Base-by-base conservation (phyloP, 306 rosid genomes). In the Cicer pinnatifidum region DNA sequence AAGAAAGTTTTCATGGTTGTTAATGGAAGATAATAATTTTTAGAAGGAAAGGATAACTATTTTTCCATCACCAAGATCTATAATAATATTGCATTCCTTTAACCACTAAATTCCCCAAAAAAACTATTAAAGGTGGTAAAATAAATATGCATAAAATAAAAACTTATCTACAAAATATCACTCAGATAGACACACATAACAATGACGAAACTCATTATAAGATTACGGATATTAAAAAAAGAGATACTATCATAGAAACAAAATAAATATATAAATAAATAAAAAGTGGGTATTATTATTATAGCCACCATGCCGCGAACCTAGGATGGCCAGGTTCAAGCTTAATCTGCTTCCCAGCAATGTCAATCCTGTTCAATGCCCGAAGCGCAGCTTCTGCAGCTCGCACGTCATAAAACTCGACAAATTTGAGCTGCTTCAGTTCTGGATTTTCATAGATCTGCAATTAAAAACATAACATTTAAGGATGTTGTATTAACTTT, bases 331-430 rank as follows among this genome's bases (percentile, higher is more conserved):
- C 77, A 16, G 88, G 86, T 75, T 91, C 94, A 84, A 88, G 86
- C 78, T 82, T 87, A 80, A 91, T 88, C 84, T 82, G 90, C 83
- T 81, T 91, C 69, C 91, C 92, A 82, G 90, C 78, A 80, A 88
- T 83, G 62, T 84, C 85, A 51, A 82, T 85, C 83, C 77, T 75
- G 65, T 84, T 83, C 86, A 87, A 63, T n/a, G 85, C 93, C 57
- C 65, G 74, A 59, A 85, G 85, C 62, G 97, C 85, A 80, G 87
- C 81, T 85, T 88, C 94, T 39, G 97, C 90, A 35, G 88, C 90
- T 77, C 93, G 89, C 51, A 81, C 81, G 60, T 88, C 97, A 84
- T 87, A 88, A 84, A 91, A 91, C 69, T 91, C 94, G 11, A 91
- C 68, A 51, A 79, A 79, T 63, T 87, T 89, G 79, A 68, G 58